phyloP scores from a whole-genome alignment of 108 stramenopile genomes.

The Cyclostephanos invisitatus region DNA sequence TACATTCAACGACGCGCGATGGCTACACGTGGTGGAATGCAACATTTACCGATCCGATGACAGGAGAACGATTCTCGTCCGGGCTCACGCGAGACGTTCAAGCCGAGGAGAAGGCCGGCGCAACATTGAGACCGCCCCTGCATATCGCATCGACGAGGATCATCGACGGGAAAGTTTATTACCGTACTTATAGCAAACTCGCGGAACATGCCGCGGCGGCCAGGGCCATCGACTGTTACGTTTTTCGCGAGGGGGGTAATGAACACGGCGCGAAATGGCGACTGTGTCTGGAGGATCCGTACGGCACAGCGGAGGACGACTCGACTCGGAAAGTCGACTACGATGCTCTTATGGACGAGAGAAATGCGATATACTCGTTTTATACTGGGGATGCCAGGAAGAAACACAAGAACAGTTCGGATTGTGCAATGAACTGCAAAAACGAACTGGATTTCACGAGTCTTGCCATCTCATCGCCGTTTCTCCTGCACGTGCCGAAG shows the following conservation, averaged over 20 bases:
- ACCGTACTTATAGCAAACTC: constrained; percentile 2
- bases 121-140: constrained; percentile 7
- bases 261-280: not conserved
- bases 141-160: constrained; percentile 4
- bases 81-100: constrained; percentile 24
- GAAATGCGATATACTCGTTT: no score
- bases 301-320: constrained; percentile 5
- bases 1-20: not conserved
- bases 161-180: constrained; percentile 27
- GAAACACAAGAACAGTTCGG: no score
- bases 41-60: constrained; percentile 26
- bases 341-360: not conserved
- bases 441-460: not conserved
- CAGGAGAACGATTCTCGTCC: constrained; percentile 30
- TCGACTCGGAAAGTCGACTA: constrained; percentile 3
- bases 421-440: no score
- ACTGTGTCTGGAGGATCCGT: constrained; percentile 32
- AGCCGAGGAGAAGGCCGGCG: constrained; percentile 3
- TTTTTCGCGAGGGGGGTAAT: constrained; percentile 17
- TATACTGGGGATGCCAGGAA: not conserved
- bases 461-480: not conserved
- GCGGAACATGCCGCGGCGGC: constrained; percentile 46
- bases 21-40: constrained; percentile 22
- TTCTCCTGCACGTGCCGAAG: constrained; percentile 12
- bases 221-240: constrained; percentile 44